Base-by-base conservation (phyloP, 768 basidiomycete genomes). In the Pholiota molesta region DNA sequence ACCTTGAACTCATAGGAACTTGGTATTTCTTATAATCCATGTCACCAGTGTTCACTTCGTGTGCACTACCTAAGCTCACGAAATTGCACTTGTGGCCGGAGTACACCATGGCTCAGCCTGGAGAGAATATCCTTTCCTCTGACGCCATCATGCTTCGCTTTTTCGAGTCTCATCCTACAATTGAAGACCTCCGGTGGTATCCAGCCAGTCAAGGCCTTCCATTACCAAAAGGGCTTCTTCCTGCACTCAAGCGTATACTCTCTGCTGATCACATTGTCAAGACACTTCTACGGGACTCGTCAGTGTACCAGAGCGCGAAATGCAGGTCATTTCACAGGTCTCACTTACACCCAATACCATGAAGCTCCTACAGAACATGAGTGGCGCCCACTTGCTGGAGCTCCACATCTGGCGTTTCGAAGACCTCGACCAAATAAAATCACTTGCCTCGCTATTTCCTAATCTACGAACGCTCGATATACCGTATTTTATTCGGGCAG, bases 111-210 rank as follows among this genome's bases (percentile, higher is more conserved):
- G 52, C 52, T 52, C 14, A 33, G n/a, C n/a, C 52, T 17, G 59
- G 63, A 31, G 49, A 52, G 21, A 49, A 61, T 28, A 56, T 60
- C 8, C 49, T 45, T 5, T 28, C 31, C 21, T 40, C 59, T 14
- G 72, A 71, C 44, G 42, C 33, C 4, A 19, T 31, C 4, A 63
- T 71, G 5, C 44, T 67, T 8, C 40, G 63, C 1, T 74, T 74
- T 40, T 53, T 74, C 13, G 49, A 63, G 21, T 26, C 57, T 1
- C 72, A 74, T 60, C 66, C 69, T 6, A 61, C 64, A 10, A 68
- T 74, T 23, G 67, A 71, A 53, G 68, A 69, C 31, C 65, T 73
- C 16, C 52, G 44, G 1, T 74, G 73, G 73, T 67, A 67, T 55
- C 72, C 73, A 3, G 37, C 59, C 17, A 59, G 65, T 60, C 47